A percentile compares a stretch with the other conserved stretches of the same genome.
phyloP scores from a whole-genome alignment of 768 basidiomycete genomes.

The Podaxis mareebaensis region DNA sequence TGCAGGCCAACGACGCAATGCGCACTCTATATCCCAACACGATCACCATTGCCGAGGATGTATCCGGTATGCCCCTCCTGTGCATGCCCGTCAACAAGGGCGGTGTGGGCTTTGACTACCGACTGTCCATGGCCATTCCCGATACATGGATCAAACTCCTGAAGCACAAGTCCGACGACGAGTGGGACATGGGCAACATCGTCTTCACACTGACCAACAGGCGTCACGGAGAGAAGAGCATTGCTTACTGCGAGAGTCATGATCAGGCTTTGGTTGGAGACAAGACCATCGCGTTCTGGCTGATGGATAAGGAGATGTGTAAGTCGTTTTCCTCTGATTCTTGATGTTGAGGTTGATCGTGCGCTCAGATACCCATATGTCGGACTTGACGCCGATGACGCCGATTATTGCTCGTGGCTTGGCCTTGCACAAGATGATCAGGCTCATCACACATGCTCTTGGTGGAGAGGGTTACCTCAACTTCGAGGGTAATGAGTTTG shows the following conservation, averaged over 20 bases:
- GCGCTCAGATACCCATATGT: slow-evolving; percentile 86
- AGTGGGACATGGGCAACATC: slow-evolving; percentile 88
- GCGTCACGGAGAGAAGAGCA: slow-evolving; percentile 84
- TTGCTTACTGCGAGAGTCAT: slow-evolving; percentile 94
- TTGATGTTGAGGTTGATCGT: slow-evolving; percentile 4
- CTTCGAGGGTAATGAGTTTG: slow-evolving; percentile 98
- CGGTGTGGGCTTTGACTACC: slow-evolving; percentile 97
- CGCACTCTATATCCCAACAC: slow-evolving; percentile 77
- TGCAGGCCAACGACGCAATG: slow-evolving; percentile 88
- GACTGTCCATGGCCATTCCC: slow-evolving; percentile 96
- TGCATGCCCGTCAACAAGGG: slow-evolving; percentile 77
- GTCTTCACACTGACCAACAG: slow-evolving; percentile 90
- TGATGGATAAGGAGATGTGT: slow-evolving; percentile 99
- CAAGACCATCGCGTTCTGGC: slow-evolving; percentile 98
- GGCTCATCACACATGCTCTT: slow-evolving; percentile 86
- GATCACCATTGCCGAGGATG: slow-evolving; percentile 97
- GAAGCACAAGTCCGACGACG: slow-evolving; percentile 85
- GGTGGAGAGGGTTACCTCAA: slow-evolving; percentile 98
- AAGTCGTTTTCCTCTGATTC: slow-evolving; percentile 30
- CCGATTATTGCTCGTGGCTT: slow-evolving; percentile 86
- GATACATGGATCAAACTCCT: slow-evolving; percentile 99
- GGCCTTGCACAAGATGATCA: slow-evolving; percentile 96
- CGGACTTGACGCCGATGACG: slow-evolving; percentile 79
- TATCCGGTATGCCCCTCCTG: slow-evolving; percentile 98
- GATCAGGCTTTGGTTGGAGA: slow-evolving; percentile 99